phyloP scores from a whole-genome alignment of 2,329 filamentous ascomycete species.

The Colletotrichum echinochloae region DNA sequence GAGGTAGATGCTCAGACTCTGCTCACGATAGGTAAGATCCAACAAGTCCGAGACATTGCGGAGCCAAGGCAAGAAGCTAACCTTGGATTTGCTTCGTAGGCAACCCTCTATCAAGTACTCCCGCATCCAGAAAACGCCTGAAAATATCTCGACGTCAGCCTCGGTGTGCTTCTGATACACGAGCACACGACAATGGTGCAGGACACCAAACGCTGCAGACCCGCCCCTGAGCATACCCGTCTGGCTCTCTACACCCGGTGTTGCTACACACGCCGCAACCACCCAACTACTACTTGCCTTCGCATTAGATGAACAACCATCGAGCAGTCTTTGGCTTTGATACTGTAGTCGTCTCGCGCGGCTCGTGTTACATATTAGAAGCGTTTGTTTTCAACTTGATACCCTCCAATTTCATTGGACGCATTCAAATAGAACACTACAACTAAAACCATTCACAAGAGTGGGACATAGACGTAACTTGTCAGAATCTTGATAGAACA shows the following conservation, averaged over 20 bases:
- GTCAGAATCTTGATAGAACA: background rate
- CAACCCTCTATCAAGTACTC: background rate
- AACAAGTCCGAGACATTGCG: too few relatives aligned
- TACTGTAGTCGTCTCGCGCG: background rate
- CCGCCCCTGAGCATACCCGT: background rate
- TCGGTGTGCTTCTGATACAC: background rate
- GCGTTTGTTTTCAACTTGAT: background rate
- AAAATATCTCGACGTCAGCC: background rate
- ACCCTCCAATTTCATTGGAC: slow-evolving; percentile 3
- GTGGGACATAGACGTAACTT: background rate
- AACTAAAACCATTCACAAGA: background rate
- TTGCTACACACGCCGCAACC: background rate
- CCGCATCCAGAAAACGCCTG: background rate
- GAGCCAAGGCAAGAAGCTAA: background rate
- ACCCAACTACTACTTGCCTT: background rate
- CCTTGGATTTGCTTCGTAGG: background rate
- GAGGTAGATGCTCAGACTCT: background rate
- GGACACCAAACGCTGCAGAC: background rate
- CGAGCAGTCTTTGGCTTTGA: too few relatives aligned
- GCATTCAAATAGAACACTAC: too few relatives aligned
- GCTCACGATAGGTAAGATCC: background rate
- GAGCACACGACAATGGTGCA: background rate
- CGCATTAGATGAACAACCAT: too few relatives aligned
- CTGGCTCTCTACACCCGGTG: too few relatives aligned
- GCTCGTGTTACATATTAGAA: background rate